phyloP scores from a whole-genome alignment of 2,329 filamentous ascomycete genomes.

The Pestalotiopsis sp. region DNA sequence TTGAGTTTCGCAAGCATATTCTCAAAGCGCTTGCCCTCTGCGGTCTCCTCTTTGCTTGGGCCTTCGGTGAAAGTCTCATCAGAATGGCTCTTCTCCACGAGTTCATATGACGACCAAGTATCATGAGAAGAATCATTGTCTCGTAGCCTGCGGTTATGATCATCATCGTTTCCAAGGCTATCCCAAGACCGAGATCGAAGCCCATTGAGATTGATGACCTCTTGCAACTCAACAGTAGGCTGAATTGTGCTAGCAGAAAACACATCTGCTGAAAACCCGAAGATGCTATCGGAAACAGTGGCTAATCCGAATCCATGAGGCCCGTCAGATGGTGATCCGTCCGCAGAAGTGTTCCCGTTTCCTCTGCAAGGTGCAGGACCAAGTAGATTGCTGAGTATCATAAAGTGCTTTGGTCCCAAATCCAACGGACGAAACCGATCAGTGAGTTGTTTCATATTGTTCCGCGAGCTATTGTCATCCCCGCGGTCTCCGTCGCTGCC shows the following conservation, averaged over 20 bases:
- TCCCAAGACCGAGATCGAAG: not conserved
- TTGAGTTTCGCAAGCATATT: not conserved
- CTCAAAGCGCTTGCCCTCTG: constrained; percentile 21
- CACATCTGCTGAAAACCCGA: not conserved
- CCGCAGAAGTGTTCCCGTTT: not conserved
- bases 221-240: not conserved
- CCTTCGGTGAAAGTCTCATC: not conserved
- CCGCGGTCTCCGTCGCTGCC: not conserved
- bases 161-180: constrained; percentile 14
- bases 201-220: not conserved
- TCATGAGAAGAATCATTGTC: not conserved
- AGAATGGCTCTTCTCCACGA: not conserved
- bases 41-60: constrained; percentile 20
- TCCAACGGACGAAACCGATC: not conserved
- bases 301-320: not conserved
- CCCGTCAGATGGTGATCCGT: not conserved
- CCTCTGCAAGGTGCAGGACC: not conserved
- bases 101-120: not conserved
- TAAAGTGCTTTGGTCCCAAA: not conserved
- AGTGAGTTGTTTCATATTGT: not conserved
- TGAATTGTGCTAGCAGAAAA: not conserved
- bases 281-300: not conserved
- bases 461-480: not conserved
- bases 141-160: constrained; percentile 5
- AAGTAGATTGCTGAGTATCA: not conserved